Conservation (phyloP, 805 yeast species). For the Kluyveromyces starmeri region DNA sequence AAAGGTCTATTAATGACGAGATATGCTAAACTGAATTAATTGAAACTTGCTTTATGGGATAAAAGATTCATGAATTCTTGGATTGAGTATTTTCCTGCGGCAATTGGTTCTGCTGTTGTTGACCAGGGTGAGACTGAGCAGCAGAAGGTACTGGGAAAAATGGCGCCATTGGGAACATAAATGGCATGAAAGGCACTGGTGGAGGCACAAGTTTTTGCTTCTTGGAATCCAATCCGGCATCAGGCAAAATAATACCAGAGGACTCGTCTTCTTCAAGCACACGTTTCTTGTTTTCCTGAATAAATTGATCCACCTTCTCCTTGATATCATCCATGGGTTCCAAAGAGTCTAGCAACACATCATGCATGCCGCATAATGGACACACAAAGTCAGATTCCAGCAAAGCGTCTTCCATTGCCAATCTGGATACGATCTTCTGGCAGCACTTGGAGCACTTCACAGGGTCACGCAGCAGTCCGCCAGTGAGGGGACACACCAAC, state of each 20-base stretch:
- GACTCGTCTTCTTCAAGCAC: conserved; percentile 6
- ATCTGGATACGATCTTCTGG: conserved; percentile 45
- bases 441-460: conserved; percentile 79
- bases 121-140: conserved; percentile 1
- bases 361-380: conserved; percentile 74
- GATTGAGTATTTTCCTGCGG: background rate
- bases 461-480: conserved; percentile 58
- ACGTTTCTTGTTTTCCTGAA: conserved; percentile 26
- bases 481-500: conserved; percentile 62
- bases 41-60: too few relatives aligned
- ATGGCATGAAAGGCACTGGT: conserved; percentile 25
- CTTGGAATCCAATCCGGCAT: conserved; percentile 5
- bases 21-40: too few relatives aligned
- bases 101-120: background rate
- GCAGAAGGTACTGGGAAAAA: conserved; percentile 12
- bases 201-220: conserved; percentile 10
- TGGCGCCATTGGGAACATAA: conserved; percentile 32
- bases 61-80: background rate
- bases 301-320: conserved; percentile 42
- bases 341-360: conserved; percentile 67
- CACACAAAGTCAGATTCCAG: conserved; percentile 83
- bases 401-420: conserved; percentile 53
- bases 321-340: conserved; percentile 52
- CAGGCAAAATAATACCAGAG: background rate
- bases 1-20: too few relatives aligned